Conservation (phyloP, 331 rosid genomes). For the Phaseolus coccineus region DNA sequence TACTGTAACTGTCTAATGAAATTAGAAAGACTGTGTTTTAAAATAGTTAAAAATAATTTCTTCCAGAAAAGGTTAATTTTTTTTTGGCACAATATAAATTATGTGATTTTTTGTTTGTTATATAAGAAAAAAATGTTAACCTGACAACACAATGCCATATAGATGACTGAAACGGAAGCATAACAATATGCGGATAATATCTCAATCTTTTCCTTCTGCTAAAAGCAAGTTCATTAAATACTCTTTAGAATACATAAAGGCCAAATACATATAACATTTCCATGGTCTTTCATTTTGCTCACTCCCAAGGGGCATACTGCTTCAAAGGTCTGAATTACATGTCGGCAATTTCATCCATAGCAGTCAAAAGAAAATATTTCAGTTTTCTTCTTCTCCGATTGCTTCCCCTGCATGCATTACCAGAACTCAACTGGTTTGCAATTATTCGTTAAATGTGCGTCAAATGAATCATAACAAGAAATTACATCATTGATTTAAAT, state of each 20-base stretch:
- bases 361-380: constrained; percentile 56
- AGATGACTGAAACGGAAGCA: background rate
- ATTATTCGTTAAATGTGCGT: constrained; percentile 8
- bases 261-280: constrained; percentile 26
- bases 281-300: constrained; percentile 24
- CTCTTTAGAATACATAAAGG: constrained; percentile 19
- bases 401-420: constrained; percentile 63
- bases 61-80: no score
- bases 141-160: background rate
- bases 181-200: background rate
- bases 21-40: no score
- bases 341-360: constrained; percentile 32
- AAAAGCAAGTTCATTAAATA: constrained; percentile 2
- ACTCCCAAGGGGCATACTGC: background rate
- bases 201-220: constrained; percentile 3
- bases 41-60: no score
- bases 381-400: constrained; percentile 77
- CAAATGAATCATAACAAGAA: background rate
- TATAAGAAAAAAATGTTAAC: no score
- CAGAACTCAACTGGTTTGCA: constrained; percentile 25
- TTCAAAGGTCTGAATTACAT: constrained; percentile 26
- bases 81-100: no score
- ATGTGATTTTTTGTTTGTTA: no score
- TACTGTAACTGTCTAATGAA: no score
- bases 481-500: background rate